Evolutionary conservation across 2,329 filamentous ascomycete genomes (phyloP).

Genomic region (Diplodia intermedia): DNA sequence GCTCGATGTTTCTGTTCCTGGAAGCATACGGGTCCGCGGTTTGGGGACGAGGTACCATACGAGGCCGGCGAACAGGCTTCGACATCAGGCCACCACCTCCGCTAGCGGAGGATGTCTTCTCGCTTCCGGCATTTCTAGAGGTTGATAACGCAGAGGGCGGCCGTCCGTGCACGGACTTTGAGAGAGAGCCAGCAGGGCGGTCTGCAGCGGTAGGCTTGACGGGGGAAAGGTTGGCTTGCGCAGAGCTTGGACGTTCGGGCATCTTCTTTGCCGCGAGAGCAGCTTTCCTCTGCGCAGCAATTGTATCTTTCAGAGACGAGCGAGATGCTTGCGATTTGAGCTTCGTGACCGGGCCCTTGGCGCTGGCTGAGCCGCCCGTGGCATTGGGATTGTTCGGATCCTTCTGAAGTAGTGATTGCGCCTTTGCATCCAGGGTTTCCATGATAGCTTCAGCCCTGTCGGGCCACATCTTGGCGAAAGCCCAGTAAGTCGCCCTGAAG

Average conservation of each 20-base stretch:
- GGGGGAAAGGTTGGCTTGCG: conserved; percentile 61
- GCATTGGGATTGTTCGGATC: conserved; percentile 80
- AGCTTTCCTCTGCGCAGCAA: conserved; percentile 78
- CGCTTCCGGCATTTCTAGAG: conserved; percentile 36
- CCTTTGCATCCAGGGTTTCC: conserved; percentile 76
- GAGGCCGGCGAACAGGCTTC: conserved; percentile 64
- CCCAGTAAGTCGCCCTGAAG: conserved; percentile 87
- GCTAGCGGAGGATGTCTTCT: conserved; percentile 42
- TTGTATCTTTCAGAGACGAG: conserved; percentile 76
- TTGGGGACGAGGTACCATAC: conserved; percentile 56
- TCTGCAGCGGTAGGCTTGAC: conserved; percentile 49
- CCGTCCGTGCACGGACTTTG: conserved; percentile 42
- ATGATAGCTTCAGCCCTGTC: conserved; percentile 79
- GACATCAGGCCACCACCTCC: conserved; percentile 59
- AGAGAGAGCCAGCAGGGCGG: conserved; percentile 41
- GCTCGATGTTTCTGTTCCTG: conserved; percentile 42
- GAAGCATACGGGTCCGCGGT: conserved; percentile 62
- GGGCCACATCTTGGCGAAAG: conserved; percentile 78
- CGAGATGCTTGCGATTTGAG: conserved; percentile 40
- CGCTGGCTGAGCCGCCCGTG: neutral
- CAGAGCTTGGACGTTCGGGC: conserved; percentile 64
- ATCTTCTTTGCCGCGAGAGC: conserved; percentile 55
- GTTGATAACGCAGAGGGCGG: conserved; percentile 49
- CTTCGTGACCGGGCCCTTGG: conserved; percentile 12
- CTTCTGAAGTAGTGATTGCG: conserved; percentile 80